phyloP scores from a whole-genome alignment of 2,329 filamentous ascomycete genomes.

The Colletotrichum sp. region DNA sequence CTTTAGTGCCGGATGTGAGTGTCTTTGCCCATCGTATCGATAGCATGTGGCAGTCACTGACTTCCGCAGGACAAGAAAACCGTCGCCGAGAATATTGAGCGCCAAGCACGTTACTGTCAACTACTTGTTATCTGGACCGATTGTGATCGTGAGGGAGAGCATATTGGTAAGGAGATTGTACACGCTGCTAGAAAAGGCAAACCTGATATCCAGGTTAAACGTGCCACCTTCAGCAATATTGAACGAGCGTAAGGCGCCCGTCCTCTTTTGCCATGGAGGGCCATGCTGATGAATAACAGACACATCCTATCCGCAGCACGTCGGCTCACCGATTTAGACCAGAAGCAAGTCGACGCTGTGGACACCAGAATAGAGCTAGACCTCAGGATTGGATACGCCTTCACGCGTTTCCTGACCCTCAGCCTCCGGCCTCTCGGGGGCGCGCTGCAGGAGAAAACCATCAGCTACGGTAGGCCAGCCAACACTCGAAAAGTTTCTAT shows the following conservation, averaged over 20 bases:
- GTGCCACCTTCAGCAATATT: constrained; percentile 94
- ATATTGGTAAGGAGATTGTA: constrained; percentile 92
- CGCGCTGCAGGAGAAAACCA: constrained; percentile 65
- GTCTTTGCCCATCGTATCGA: not conserved
- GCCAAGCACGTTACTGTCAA: constrained; percentile 74
- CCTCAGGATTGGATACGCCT: constrained; percentile 88
- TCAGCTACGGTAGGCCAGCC: constrained; percentile 76
- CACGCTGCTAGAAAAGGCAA: constrained; percentile 81
- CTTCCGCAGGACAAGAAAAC: constrained; percentile 72
- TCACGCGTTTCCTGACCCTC: constrained; percentile 86
- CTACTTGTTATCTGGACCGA: constrained; percentile 97
- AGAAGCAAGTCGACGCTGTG: constrained; percentile 86
- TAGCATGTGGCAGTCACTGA: not conserved
- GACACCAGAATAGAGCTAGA: constrained; percentile 90
- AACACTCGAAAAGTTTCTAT: not conserved
- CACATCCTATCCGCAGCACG: constrained; percentile 87
- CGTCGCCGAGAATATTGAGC: constrained; percentile 85
- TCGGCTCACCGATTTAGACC: constrained; percentile 78
- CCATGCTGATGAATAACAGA: constrained; percentile 44
- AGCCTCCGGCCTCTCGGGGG: constrained; percentile 76
- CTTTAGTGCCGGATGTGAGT: constrained; percentile 69
- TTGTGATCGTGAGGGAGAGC: constrained; percentile 96
- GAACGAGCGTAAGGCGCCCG: constrained; percentile 75
- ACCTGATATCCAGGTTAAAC: constrained; percentile 74
- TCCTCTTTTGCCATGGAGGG: not conserved